Base-by-base conservation (phyloP, 2,329 filamentous ascomycete species). In the Daldinia eschscholtzii region DNA sequence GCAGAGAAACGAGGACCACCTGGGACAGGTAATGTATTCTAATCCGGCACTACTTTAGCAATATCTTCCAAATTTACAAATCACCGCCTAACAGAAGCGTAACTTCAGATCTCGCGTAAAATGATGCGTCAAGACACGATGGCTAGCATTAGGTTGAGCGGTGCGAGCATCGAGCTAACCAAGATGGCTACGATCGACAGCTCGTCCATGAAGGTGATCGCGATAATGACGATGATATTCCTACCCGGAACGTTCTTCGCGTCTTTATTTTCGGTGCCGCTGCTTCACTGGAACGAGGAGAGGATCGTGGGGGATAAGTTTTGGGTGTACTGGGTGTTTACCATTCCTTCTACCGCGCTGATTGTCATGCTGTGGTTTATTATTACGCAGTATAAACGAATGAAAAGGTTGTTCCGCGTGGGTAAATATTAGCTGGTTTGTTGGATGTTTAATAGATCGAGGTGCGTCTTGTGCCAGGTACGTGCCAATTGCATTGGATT, bases 281-380 rank as follows among this genome's bases (percentile, higher is more conserved):
- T 33, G 23, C 28, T 52, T 13, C 12, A 18, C 28, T 52, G 46
- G 71, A 55, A 70, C 28, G 12, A 33, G 1, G 52, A 60, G 4
- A 42, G 35, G 1, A 61, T 70, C 6, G 41, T 74, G 15, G 55
- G 53, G 20, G 53, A 61, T 4, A 68, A 62, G 1, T 72, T 74
- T 56, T 73, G 72, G 70, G 81, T 85, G 10, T 85, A 85, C 72
- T 86, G 83, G 84, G 85, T 81, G 0, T 82, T 86, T 46, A 84
- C 84, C 0, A 76, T 87, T 23, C 83, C 83, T 0, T 81, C 80
- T 2, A 75, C 73, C 2, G 37, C 64, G 4, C 41, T 74, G 0
- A 61, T 74, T 12, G 61, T 74, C 26, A 18, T 70, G 10, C 23
- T 72, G 46, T 75, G 72, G 74, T 39, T 74, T n/a, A 61, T 20